A percentile compares a stretch with the other conserved stretches of the same genome.
phyloP scores from a whole-genome alignment of 164 flowering plant species.

The Warburgia ugandensis region DNA sequence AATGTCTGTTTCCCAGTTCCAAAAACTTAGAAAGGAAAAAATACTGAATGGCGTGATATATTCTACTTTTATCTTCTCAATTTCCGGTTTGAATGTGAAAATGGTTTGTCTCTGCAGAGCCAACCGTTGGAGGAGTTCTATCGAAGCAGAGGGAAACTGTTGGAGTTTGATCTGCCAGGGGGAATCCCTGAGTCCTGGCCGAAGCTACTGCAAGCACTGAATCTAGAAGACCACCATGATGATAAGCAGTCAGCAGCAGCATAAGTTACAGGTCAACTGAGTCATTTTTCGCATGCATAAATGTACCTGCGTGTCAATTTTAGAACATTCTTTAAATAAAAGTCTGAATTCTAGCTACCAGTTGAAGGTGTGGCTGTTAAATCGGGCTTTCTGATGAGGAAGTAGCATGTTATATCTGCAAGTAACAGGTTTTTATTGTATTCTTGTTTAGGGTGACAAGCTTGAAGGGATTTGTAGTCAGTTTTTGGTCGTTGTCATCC shows the following conservation, averaged over 20 bases:
- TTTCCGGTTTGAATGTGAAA: background rate
- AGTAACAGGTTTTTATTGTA: background rate
- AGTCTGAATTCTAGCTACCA: background rate
- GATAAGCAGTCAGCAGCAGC: conserved; percentile 49
- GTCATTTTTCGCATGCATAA: conserved; percentile 40
- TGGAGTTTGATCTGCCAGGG: conserved; percentile 94
- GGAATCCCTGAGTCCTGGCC: conserved; percentile 98
- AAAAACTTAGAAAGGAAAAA: too few species aligned
- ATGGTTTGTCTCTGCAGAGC: conserved; percentile 45
- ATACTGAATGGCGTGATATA: too few species aligned
- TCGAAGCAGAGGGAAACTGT: conserved; percentile 57
- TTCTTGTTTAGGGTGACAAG: too few species aligned
- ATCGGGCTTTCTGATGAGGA: background rate
- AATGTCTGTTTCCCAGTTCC: too few species aligned
- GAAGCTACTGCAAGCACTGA: conserved; percentile 69
- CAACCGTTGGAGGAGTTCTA: conserved; percentile 83
- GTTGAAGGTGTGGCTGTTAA: background rate
- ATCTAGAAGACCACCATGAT: conserved; percentile 56
- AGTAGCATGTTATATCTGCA: background rate
- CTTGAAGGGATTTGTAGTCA: too few species aligned
- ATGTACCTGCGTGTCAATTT: conserved; percentile 18
- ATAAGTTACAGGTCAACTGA: background rate
- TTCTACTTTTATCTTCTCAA: background rate
- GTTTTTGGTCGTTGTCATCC: too few species aligned
- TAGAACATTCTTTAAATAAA: conserved; percentile 11